These are phyloP conservation scores for Fusarium sp. DNA, from an alignment of 2,329 filamentous ascomycete species.

Conservation along the genomic window DNA sequence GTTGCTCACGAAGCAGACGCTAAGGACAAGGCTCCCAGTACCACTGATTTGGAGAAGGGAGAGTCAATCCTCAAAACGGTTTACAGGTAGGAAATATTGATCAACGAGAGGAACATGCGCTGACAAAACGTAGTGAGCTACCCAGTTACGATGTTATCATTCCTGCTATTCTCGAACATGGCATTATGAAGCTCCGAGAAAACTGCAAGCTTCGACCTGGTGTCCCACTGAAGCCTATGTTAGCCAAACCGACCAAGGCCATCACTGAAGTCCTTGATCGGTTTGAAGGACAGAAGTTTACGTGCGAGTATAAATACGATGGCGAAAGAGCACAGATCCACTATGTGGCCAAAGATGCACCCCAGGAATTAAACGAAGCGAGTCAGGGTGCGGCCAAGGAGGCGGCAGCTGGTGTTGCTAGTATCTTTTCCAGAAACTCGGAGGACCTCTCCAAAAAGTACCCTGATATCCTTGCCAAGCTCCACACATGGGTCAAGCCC, in stretches of 20 bases:
- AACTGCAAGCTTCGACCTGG: constrained; percentile 93
- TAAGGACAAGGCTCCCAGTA: constrained; percentile 76
- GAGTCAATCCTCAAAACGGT: constrained; percentile 90
- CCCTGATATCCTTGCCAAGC: constrained; percentile 90
- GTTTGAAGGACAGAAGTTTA: constrained; percentile 95
- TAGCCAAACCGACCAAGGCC: constrained; percentile 97
- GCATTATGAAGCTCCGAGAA: constrained; percentile 83
- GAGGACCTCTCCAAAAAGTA: constrained; percentile 98
- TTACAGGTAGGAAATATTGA: constrained; percentile 72
- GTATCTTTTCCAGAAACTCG: constrained; percentile 97
- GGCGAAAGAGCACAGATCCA: constrained; percentile 99
- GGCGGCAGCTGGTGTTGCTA: constrained; percentile 78
- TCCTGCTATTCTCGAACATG: constrained; percentile 86
- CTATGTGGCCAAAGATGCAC: constrained; percentile 86
- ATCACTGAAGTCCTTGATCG: constrained; percentile 97
- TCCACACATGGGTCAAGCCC: constrained; percentile 88
- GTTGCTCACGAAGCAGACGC: constrained; percentile 83
- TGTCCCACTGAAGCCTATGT: constrained; percentile 96
- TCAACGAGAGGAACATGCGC: constrained; percentile 7
- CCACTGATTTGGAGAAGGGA: constrained; percentile 82
- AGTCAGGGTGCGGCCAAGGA: constrained; percentile 72
- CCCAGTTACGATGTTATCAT: constrained; percentile 96
- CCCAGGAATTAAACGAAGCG: constrained; percentile 74
- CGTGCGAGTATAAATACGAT: constrained; percentile 99
- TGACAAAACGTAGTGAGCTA: constrained; percentile 75